Evolutionary conservation across 176 grass and related monocot genomes (phyloP).

Genomic region (Musa schizocarpa): DNA sequence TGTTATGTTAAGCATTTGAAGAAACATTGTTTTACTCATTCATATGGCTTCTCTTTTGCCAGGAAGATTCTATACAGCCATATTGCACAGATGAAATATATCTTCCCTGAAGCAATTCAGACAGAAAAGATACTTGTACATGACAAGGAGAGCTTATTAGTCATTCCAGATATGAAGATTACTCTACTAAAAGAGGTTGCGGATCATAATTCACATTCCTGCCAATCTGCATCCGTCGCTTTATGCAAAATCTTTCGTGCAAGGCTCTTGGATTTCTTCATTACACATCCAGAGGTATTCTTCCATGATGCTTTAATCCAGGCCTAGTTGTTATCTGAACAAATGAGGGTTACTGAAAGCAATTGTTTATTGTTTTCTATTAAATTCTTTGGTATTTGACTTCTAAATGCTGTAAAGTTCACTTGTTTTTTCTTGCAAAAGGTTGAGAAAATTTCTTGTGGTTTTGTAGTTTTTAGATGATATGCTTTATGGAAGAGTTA

Average conservation of each 20-base stretch:
- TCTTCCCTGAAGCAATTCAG: slow-evolving; percentile 78
- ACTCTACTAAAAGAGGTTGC: slow-evolving; percentile 48
- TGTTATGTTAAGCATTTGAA: not conserved
- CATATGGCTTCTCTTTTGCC: slow-evolving; percentile 17
- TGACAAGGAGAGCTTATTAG: slow-evolving; percentile 62
- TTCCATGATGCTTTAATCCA: not conserved
- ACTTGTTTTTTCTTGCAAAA: not conserved
- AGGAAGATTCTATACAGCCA: slow-evolving; percentile 58
- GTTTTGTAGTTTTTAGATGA: not conserved
- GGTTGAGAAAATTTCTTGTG: not conserved
- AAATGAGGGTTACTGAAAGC: not conserved
- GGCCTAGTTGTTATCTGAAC: not conserved
- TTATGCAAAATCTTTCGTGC: slow-evolving; percentile 62
- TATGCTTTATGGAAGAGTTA: not conserved
- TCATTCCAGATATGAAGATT: slow-evolving; percentile 88
- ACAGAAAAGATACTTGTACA: slow-evolving; percentile 72
- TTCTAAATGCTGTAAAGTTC: not conserved
- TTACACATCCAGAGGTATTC: slow-evolving; percentile 52
- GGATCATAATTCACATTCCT: slow-evolving; percentile 24
- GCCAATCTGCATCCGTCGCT: slow-evolving; percentile 49
- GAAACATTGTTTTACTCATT: slow-evolving; percentile 11
- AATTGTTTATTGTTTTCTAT: not conserved
- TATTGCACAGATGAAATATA: slow-evolving; percentile 79
- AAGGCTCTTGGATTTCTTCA: slow-evolving; percentile 60
- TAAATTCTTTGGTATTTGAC: not conserved